Evolutionary conservation across 768 basidiomycete genomes (phyloP).

Genomic region (Candolleomyces efflorescens): DNA sequence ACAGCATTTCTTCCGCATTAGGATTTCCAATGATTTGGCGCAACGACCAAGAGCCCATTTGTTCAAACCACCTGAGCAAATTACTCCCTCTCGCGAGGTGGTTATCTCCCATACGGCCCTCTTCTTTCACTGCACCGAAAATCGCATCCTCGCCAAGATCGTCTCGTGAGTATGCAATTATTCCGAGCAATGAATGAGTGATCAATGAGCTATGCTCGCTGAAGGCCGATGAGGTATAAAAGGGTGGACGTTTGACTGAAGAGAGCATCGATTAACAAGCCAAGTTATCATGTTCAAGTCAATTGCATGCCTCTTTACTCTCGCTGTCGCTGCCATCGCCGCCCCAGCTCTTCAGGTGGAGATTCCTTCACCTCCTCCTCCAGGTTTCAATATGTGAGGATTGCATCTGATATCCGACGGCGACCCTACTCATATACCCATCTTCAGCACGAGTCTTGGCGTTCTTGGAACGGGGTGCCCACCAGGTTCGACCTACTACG

Average conservation of each 20-base stretch:
- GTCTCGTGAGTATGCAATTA: neutral
- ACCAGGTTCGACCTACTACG: constrained; percentile 15
- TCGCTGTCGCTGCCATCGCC: neutral
- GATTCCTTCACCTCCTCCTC: constrained; percentile 1
- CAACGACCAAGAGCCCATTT: no score
- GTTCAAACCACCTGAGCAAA: no score
- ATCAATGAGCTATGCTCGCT: neutral
- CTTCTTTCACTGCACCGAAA: no score
- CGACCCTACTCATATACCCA: neutral
- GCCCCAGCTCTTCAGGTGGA: neutral
- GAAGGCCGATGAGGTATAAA: neutral
- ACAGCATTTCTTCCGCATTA: neutral
- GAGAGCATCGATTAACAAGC: constrained; percentile 2
- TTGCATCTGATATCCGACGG: neutral
- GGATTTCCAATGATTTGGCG: no score
- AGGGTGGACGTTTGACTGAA: neutral
- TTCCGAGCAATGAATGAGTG: neutral
- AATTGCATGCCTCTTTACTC: constrained; percentile 4
- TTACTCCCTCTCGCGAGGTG: no score
- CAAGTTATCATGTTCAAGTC: constrained; percentile 4
- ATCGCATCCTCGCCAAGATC: no score
- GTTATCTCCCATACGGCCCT: no score
- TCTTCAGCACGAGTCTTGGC: constrained; percentile 13
- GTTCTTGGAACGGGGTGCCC: constrained; percentile 18
- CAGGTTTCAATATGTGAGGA: constrained; percentile 11